These are phyloP conservation scores for Parietaria judaica DNA, from an alignment of 306 rosid species.

Conservation along the genomic window DNA sequence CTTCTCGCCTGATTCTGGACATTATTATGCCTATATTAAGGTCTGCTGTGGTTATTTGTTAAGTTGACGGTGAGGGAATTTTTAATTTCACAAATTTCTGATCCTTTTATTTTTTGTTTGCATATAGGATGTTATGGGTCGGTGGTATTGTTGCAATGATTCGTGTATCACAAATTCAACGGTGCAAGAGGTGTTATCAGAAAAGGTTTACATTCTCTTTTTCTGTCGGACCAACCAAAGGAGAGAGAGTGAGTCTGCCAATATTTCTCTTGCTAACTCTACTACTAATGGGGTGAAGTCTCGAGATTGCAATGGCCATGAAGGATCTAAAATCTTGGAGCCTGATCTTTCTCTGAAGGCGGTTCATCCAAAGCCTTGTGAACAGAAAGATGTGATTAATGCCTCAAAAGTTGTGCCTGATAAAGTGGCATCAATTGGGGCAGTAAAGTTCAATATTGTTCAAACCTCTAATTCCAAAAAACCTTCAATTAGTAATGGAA, in stretches of 20 bases:
- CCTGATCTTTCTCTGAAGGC: slow-evolving; percentile 36
- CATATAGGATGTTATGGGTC: slow-evolving; percentile 76
- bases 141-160: slow-evolving; percentile 96
- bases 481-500: slow-evolving; percentile 49
- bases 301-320: slow-evolving; percentile 57
- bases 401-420: slow-evolving; percentile 37
- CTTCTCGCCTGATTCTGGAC: slow-evolving; percentile 93
- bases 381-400: slow-evolving; percentile 39
- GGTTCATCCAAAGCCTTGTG: slow-evolving; percentile 34
- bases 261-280: slow-evolving; percentile 21
- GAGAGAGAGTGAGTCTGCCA: slow-evolving; percentile 44
- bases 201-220: slow-evolving; percentile 90
- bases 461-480: slow-evolving; percentile 49
- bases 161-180: slow-evolving; percentile 69
- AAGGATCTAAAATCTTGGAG: slow-evolving; percentile 41
- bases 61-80: not conserved
- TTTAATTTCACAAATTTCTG: not conserved
- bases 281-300: slow-evolving; percentile 51
- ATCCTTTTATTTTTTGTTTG: slow-evolving; percentile 19
- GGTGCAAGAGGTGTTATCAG: slow-evolving; percentile 81
- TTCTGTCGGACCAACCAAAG: slow-evolving; percentile 82
- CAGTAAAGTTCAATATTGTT: slow-evolving; percentile 43
- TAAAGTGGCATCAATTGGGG: slow-evolving; percentile 39
- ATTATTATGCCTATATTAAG: slow-evolving; percentile 94
- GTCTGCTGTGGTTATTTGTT: slow-evolving; percentile 22